phyloP scores from a whole-genome alignment of 1,284 basidiomycete genomes.

The Termitomyces sp. region DNA sequence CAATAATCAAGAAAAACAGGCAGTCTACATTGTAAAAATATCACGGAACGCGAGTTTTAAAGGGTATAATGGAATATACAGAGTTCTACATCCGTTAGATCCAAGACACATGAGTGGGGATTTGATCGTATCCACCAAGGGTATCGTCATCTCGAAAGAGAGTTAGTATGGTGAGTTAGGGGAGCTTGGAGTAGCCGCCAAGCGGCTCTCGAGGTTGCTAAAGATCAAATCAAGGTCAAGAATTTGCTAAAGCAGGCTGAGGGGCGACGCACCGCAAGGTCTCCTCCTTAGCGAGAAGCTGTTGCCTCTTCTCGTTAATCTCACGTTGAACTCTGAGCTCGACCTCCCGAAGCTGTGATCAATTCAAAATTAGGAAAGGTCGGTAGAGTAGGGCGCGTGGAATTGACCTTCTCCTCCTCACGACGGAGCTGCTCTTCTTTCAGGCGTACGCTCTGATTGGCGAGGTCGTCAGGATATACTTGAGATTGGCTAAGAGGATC shows the following conservation, averaged over 20 bases:
- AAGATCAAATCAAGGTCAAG: not conserved
- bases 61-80: conserved; percentile 14
- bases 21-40: conserved; percentile 8
- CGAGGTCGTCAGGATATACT: conserved; percentile 88
- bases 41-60: not conserved
- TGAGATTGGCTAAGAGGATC: conserved; percentile 44
- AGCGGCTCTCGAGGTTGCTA: conserved; percentile 75
- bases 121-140: not conserved
- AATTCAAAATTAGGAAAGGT: not conserved
- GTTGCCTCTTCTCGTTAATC: conserved; percentile 95
- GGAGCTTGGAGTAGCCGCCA: conserved; percentile 55
- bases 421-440: conserved; percentile 97
- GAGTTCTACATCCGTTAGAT: conserved; percentile 14
- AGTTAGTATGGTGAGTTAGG: conserved; percentile 10
- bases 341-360: conserved; percentile 76
- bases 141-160: conserved; percentile 5
- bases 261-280: conserved; percentile 55
- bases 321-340: conserved; percentile 95
- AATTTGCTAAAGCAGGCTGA: not conserved
- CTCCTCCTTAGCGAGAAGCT: conserved; percentile 88
- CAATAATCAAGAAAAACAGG: not conserved
- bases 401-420: conserved; percentile 86
- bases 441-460: conserved; percentile 88
- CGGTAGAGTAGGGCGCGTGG: not conserved
- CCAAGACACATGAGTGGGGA: conserved; percentile 12